Evolutionary conservation across 1,284 basidiomycete genomes (phyloP), one percentile per base, ranked within the genome.

Genomic region (Ceratobasidium sp.): DNA sequence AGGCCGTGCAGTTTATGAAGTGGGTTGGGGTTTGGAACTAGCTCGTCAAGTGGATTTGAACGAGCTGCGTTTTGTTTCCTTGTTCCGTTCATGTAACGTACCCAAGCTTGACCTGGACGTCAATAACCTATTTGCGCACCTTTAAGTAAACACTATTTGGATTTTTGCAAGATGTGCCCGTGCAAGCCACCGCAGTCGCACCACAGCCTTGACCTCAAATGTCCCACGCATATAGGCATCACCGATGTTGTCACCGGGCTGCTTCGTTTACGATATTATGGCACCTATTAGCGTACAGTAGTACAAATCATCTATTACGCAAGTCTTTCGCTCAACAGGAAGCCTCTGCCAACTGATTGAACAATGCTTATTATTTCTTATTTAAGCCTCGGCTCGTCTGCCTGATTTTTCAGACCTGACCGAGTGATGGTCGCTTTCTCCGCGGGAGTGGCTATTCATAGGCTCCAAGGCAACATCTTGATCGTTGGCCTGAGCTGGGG

Each of bases 21-120:
- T 67, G 62, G 62, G 50, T 36, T n/a, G 62, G 62, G 12, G 62
- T 67, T 16, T 67, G 62, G 62, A 46, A 67, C 34, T 67, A 53
- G 12, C 28, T n/a, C 45, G 28, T 50, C 12, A 21, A 39, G 18
- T 32, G 1, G 34, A 43, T 23, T 64, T 43, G 34, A 52, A 46
- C 41, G 14, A 53, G 50, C 26, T 12, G 21, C 23, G 26, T 6
- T 26, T 30, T 30, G 12, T 30, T 18, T 53, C 10, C 10, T 53
- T 18, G 26, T 53, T 30, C 9, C 14, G 12, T 26, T 53, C 10
- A 53, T 30, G 50, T 53, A 28, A 28, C 12, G 50, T 30, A 30
- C 28, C 28, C 48, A 30, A 28, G 26, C 50, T 53, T 53, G 50
- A 12, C 28, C 50, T 53, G 23, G 2, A 14, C 14, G 23, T 53